These are phyloP conservation scores for Pseudopyrenochaeta lycopersici DNA, from an alignment of 2,329 filamentous ascomycete genomes.

Conservation along the genomic window DNA sequence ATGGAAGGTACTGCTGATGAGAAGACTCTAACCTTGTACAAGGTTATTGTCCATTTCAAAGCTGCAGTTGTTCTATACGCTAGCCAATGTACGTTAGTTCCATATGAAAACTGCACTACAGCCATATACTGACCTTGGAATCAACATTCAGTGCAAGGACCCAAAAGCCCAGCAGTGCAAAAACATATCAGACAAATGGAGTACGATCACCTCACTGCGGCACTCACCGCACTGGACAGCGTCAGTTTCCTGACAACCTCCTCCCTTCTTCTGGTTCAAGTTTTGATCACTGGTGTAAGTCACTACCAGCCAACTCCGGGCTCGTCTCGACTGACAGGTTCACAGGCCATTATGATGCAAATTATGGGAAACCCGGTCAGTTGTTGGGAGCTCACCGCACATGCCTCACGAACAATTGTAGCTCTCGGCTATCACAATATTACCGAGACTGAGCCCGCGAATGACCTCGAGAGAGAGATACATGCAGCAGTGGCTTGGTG, in stretches of 20 bases:
- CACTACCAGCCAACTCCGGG: not conserved
- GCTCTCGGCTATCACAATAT: constrained; percentile 43
- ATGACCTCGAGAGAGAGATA: constrained; percentile 36
- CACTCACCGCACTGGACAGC: constrained; percentile 39
- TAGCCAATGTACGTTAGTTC: constrained; percentile 15
- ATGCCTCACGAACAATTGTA: constrained; percentile 42
- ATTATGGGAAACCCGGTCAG: constrained; percentile 43
- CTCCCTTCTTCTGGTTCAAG: constrained; percentile 40
- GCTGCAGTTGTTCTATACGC: constrained; percentile 35
- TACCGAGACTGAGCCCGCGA: constrained; percentile 18
- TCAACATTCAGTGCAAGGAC: constrained; percentile 16
- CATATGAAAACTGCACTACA: not conserved
- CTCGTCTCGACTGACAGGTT: not conserved
- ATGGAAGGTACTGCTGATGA: constrained; percentile 40
- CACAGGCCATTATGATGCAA: constrained; percentile 42
- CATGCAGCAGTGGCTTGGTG: constrained; percentile 40
- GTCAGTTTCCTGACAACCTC: constrained; percentile 39
- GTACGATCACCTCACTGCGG: constrained; percentile 38
- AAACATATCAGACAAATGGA: constrained; percentile 37
- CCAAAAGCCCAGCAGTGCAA: constrained; percentile 32
- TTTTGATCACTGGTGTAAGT: constrained; percentile 41
- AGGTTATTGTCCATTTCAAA: constrained; percentile 44
- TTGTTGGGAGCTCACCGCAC: constrained; percentile 42
- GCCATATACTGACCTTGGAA: not conserved
- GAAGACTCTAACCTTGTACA: constrained; percentile 39